A percentile compares a stretch with the other conserved stretches of the same genome.
phyloP scores from a whole-genome alignment of 2,329 filamentous ascomycete genomes.

The Plectosphaerella cucumerina region DNA sequence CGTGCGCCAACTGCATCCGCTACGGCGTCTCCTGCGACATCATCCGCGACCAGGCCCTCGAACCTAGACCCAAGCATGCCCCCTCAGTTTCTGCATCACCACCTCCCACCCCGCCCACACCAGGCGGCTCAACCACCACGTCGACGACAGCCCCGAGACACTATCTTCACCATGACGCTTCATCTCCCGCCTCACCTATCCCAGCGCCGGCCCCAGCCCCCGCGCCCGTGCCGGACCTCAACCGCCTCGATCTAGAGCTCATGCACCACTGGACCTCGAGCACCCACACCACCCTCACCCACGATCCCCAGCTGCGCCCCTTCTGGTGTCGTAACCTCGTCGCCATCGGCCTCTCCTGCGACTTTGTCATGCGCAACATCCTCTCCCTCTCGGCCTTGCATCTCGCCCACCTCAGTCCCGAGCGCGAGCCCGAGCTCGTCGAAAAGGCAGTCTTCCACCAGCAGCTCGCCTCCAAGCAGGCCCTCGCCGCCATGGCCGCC shows the following conservation, averaged over 20 bases:
- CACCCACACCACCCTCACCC: conserved; percentile 42
- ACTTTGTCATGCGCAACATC: conserved; percentile 43
- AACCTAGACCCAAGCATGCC: conserved; percentile 6
- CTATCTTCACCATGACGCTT: background rate
- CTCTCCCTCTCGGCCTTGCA: conserved; percentile 47
- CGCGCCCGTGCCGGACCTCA: conserved; percentile 18
- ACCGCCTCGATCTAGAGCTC: conserved; percentile 43
- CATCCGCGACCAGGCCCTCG: conserved; percentile 6
- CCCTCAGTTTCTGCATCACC: conserved; percentile 1
- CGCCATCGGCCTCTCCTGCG: conserved; percentile 38
- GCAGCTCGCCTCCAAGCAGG: conserved; percentile 21
- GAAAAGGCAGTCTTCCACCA: conserved; percentile 18
- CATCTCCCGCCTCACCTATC: conserved; percentile 7
- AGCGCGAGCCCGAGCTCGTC: conserved; percentile 8
- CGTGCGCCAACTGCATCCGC: conserved; percentile 34
- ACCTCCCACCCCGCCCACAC: conserved; percentile 6
- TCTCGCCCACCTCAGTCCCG: conserved; percentile 27
- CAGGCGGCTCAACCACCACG: conserved; percentile 1
- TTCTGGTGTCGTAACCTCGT: conserved; percentile 45
- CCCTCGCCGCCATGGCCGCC: conserved; percentile 19
- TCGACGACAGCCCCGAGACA: background rate
- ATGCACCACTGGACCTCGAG: conserved; percentile 48
- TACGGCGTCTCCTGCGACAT: conserved; percentile 35
- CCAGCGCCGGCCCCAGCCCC: conserved; percentile 3
- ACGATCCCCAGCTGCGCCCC: conserved; percentile 32